Conservation (phyloP, 192 early-diverging fungal species). For the Entomortierella lignicola region DNA sequence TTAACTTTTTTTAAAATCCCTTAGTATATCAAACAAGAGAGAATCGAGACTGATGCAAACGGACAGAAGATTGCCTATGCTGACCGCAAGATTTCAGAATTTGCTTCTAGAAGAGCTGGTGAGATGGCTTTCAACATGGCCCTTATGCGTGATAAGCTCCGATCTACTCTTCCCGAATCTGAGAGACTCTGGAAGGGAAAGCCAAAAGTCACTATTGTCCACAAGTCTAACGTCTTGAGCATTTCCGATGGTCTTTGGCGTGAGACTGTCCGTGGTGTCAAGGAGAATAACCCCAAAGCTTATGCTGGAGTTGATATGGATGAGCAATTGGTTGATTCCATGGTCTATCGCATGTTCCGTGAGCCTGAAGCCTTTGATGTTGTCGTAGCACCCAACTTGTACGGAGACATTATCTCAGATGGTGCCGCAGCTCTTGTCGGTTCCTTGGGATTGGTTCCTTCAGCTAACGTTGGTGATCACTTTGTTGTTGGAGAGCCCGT, state of each 20-base stretch:
- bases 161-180: constrained; percentile 62
- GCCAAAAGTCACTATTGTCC: constrained; percentile 91
- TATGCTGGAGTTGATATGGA: constrained; percentile 79
- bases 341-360: constrained; percentile 99
- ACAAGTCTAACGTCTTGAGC: constrained; percentile 97
- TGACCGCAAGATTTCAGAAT: constrained; percentile 91
- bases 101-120: constrained; percentile 87
- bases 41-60: constrained; percentile 71
- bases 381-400: constrained; percentile 96
- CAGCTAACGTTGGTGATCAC: constrained; percentile 94
- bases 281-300: constrained; percentile 71
- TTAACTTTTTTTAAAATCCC: too few relatives aligned
- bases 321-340: constrained; percentile 98
- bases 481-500: constrained; percentile 98
- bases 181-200: constrained; percentile 75
- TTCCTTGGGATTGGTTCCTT: constrained; percentile 93
- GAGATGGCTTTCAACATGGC: constrained; percentile 96
- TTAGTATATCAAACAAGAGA: constrained; percentile 88
- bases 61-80: constrained; percentile 83
- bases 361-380: constrained; percentile 97
- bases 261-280: constrained; percentile 85
- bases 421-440: constrained; percentile 97
- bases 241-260: constrained; percentile 97
- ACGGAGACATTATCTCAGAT: constrained; percentile 97
- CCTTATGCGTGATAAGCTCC: constrained; percentile 77